A percentile compares a stretch with the other conserved stretches of the same genome.
Evolutionary conservation across 257 asterid species (phyloP).

Genomic region (Coffea canephora): DNA sequence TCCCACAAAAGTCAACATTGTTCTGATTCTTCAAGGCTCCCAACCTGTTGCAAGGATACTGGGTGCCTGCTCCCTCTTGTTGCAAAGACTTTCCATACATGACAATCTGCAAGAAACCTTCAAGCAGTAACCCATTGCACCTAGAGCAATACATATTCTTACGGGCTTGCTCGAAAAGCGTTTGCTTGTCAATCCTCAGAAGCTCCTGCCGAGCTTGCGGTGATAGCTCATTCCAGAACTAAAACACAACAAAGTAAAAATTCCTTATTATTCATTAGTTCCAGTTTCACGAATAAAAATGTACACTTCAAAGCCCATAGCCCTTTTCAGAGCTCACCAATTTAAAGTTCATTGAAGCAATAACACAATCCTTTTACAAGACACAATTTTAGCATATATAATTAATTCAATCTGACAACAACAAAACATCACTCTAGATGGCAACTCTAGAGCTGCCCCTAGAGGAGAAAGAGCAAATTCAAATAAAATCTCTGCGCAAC

Average conservation of each 20-base stretch:
- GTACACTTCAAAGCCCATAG: not conserved
- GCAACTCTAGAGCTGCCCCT: not conserved
- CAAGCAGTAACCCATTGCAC: conserved; percentile 94
- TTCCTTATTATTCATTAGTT: not conserved
- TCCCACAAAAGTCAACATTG: conserved; percentile 38
- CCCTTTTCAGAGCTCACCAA: not conserved
- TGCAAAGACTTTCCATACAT: conserved; percentile 86
- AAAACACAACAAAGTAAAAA: conserved; percentile 27
- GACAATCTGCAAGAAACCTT: conserved; percentile 87
- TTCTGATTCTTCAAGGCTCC: conserved; percentile 39
- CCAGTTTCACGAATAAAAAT: not conserved
- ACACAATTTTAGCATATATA: not conserved
- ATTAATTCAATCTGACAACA: not conserved
- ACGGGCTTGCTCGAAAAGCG: conserved; percentile 90
- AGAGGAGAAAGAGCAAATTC: not conserved
- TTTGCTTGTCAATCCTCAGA: conserved; percentile 84
- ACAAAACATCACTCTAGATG: not conserved
- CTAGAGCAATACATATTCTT: conserved; percentile 97
- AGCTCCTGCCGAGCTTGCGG: conserved; percentile 76
- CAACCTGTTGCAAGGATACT: conserved; percentile 31
- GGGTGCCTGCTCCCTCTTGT: conserved; percentile 56
- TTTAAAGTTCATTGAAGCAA: not conserved
- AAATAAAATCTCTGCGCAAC: not conserved
- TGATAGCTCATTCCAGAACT: conserved; percentile 91
- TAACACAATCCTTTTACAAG: not conserved